phyloP scores from a whole-genome alignment of 805 yeast genomes.

The Wickerhamiella brachini region DNA sequence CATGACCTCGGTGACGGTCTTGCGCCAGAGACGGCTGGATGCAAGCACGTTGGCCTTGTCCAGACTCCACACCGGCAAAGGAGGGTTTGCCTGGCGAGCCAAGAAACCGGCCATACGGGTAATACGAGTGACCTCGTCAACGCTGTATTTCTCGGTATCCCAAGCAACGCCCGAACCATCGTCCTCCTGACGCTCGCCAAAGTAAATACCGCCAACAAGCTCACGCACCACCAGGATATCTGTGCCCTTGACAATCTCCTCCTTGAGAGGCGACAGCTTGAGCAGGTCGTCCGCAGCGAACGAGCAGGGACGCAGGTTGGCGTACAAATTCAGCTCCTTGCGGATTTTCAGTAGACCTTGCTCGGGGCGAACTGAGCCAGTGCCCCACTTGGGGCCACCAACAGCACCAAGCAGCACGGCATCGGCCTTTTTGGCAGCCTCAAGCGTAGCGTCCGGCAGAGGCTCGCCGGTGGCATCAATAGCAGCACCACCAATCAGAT shows the following conservation, averaged over 20 bases:
- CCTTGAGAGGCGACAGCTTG: constrained; percentile 76
- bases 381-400: constrained; percentile 99
- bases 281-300: constrained; percentile 76
- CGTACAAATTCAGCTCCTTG: constrained; percentile 86
- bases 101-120: constrained; percentile 97
- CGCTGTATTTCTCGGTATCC: constrained; percentile 88
- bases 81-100: constrained; percentile 88
- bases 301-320: constrained; percentile 93
- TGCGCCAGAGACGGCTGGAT: constrained; percentile 91
- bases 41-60: constrained; percentile 98
- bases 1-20: constrained; percentile 76
- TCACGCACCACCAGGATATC: constrained; percentile 90
- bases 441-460: constrained; percentile 70
- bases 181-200: constrained; percentile 91
- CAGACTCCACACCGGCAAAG: constrained; percentile 87
- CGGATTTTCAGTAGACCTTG: constrained; percentile 90
- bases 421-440: constrained; percentile 72
- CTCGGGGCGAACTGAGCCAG: constrained; percentile 92
- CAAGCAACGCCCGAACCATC: constrained; percentile 75
- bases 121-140: constrained; percentile 85
- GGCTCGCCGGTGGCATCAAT: constrained; percentile 95
- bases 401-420: constrained; percentile 97
- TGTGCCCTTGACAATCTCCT: constrained; percentile 78
- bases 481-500: constrained; percentile 95
- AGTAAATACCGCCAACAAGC: constrained; percentile 94